Base-by-base conservation (phyloP, 1,284 basidiomycete genomes). In the Boletus sp. region DNA sequence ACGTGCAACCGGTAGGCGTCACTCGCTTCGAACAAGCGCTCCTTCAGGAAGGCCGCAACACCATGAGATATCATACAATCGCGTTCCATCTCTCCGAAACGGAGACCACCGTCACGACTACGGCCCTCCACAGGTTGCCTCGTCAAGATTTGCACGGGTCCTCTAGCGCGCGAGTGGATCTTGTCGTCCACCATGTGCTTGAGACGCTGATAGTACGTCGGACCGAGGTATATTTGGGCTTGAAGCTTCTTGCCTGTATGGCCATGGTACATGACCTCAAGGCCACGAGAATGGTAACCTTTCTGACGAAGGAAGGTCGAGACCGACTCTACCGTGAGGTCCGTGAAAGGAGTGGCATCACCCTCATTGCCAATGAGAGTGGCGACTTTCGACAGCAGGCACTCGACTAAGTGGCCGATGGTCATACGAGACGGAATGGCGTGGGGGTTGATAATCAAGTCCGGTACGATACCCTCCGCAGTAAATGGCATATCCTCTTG, bases 121-220 rank as follows among this genome's bases (percentile, higher is more conserved):
- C 96, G 83, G 82, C 96, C 96, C 68, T 99, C 96, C n/a, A 99
- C 96, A 5, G 95, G 96, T 68, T 99, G 96, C 42, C 96, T 78
- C 17, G 95, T 99, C 61, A 99, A 71, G 62, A 99, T 99, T 70
- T 99, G 96, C 8, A 99, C 91, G 5, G 96, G 96, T 14, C 96
- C 96, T 67, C 96, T 75, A 13, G 96, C 96, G 57, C 95, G 84
- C 22, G 94, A 95, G 72, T 99, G 95, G 54, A 99, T 99, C 76
- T 99, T 99, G 73, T 99, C 95, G 68, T 97, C 94, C 44, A 99
- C 95, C 95, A 99, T 99, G 73, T 99, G 95, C 75, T 99, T 99
- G 58, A 99, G 77, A 44, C 95, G 88, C 70, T 99, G 95, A 70
- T 99, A 99, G 71, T 99, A 99, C 2, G 96, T 99, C 10, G 95